Base-by-base conservation (phyloP, 2,329 filamentous ascomycete species). In the Chalaropsis thielavioides region DNA sequence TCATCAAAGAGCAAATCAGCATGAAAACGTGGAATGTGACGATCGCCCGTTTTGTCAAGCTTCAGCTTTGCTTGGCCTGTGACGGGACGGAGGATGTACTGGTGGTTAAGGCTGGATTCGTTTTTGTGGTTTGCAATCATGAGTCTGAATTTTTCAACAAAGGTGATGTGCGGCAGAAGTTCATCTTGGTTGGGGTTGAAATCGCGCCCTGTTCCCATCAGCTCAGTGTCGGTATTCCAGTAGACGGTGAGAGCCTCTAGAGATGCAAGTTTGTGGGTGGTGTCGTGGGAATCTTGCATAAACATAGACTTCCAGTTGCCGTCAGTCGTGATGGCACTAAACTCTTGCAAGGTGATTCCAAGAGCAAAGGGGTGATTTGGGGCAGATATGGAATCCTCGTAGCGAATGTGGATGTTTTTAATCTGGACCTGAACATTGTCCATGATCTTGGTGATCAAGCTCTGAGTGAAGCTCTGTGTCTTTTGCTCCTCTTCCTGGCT, bases 321-420 rank as follows among this genome's bases (percentile, higher is more conserved):
- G 74, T 99, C 90, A 4, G 94, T 99, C 74, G 92, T 97, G 72
- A 97, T 86, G 15, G 95, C 95, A 73, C 94, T 97, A 77, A 99
- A 92, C 75, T 97, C 92, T 72, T 95, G 89, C 66, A 99, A 82
- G 0, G 92, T 99, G 67, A 99, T 74, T 61, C 95, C 94, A 5
- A 95, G 82, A 4, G 94, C 90, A 71, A 99, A 99, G 0, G 95
- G 92, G 73, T 99, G 94, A 0, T 91, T 92, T 0, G 92, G 92
- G 10, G 92, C 89, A 22, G 94, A 95, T 71, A 99, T 90, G 15
- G 92, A 92, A 76, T 99, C 94, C 76, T 99, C 94, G 75, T 99
- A 99, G 70, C 94, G 89, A 69, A 99, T 84, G 74, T 99, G 94
- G 67, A 99, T 96, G 73, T 97, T 99, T 80, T 96, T 97, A 75